phyloP scores from a whole-genome alignment of 345 rosid species.

The Gossypium raimondii region DNA sequence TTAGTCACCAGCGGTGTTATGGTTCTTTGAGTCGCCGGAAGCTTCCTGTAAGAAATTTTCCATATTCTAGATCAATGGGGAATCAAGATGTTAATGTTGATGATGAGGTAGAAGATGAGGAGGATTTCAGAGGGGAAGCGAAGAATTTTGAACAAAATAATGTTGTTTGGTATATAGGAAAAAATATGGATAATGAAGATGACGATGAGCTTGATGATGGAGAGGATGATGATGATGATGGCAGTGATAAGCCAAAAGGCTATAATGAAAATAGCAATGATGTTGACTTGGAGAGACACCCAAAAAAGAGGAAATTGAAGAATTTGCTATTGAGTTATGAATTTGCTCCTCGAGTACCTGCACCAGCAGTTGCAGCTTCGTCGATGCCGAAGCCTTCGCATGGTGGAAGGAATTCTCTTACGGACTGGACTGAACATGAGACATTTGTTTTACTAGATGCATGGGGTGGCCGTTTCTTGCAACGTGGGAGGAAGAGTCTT shows the following conservation, averaged over 20 bases:
- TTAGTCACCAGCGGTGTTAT: constrained; percentile 37
- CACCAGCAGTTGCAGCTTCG: constrained; percentile 25
- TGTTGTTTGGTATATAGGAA: constrained; percentile 30
- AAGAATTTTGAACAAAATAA: constrained; percentile 37
- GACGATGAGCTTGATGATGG: constrained; percentile 20
- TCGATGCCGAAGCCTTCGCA: constrained; percentile 40
- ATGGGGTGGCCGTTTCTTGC: constrained; percentile 93
- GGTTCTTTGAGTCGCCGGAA: constrained; percentile 50
- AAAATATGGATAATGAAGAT: constrained; percentile 30
- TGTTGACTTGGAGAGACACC: constrained; percentile 45
- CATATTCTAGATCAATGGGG: constrained; percentile 29
- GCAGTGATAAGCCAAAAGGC: constrained; percentile 25
- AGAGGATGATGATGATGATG: constrained; percentile 26
- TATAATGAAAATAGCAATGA: constrained; percentile 27
- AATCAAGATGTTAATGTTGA: constrained; percentile 35
- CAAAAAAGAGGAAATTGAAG: constrained; percentile 68
- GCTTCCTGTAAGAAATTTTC: constrained; percentile 41
- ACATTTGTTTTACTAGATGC: constrained; percentile 75
- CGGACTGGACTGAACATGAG: constrained; percentile 93
- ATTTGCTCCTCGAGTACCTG: constrained; percentile 72
- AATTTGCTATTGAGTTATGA: constrained; percentile 69
- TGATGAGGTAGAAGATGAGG: constrained; percentile 32
- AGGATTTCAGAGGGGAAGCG: constrained; percentile 37
- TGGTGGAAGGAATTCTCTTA: constrained; percentile 57
- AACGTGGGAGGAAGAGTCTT: constrained; percentile 80